phyloP scores from a whole-genome alignment of 2,329 filamentous ascomycete species.

The Botrytis byssoidea region DNA sequence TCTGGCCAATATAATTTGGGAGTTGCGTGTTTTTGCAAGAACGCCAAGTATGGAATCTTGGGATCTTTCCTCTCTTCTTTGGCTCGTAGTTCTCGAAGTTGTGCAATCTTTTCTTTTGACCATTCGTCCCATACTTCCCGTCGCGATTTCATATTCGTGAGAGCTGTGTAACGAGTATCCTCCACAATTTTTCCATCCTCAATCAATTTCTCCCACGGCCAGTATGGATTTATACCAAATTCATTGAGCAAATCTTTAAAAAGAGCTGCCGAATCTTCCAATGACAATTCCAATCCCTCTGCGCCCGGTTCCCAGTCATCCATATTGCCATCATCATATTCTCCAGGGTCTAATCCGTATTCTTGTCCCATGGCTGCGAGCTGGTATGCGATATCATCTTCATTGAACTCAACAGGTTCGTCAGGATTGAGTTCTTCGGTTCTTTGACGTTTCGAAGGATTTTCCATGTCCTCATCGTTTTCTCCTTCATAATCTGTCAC shows the following conservation, averaged over 20 bases:
- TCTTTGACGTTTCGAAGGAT: slow-evolving; percentile 50
- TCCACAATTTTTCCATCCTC: slow-evolving; percentile 80
- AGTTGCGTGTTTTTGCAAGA: slow-evolving; percentile 78
- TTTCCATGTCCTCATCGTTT: slow-evolving; percentile 50
- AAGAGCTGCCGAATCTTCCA: slow-evolving; percentile 72
- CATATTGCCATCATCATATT: slow-evolving; percentile 66
- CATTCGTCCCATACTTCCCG: slow-evolving; percentile 83
- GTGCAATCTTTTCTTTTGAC: slow-evolving; percentile 72
- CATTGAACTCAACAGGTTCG: slow-evolving; percentile 74
- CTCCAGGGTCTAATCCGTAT: slow-evolving; percentile 74
- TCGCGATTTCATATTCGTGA: slow-evolving; percentile 76
- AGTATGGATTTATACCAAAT: slow-evolving; percentile 78
- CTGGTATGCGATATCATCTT: slow-evolving; percentile 92
- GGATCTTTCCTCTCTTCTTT: slow-evolving; percentile 81
- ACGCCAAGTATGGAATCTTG: slow-evolving; percentile 73
- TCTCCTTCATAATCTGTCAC: slow-evolving; percentile 50
- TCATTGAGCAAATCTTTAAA: slow-evolving; percentile 89
- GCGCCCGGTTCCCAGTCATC: slow-evolving; percentile 68
- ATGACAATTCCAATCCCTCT: slow-evolving; percentile 67
- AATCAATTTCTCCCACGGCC: slow-evolving; percentile 85
- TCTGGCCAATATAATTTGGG: slow-evolving; percentile 97
- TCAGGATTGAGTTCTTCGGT: slow-evolving; percentile 45
- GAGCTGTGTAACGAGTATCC: slow-evolving; percentile 81
- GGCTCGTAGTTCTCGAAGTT: slow-evolving; percentile 69
- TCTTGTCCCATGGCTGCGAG: slow-evolving; percentile 84